These are phyloP conservation scores for Leccinum imitatum DNA, from an alignment of 768 basidiomycete species.

Conservation along the genomic window DNA sequence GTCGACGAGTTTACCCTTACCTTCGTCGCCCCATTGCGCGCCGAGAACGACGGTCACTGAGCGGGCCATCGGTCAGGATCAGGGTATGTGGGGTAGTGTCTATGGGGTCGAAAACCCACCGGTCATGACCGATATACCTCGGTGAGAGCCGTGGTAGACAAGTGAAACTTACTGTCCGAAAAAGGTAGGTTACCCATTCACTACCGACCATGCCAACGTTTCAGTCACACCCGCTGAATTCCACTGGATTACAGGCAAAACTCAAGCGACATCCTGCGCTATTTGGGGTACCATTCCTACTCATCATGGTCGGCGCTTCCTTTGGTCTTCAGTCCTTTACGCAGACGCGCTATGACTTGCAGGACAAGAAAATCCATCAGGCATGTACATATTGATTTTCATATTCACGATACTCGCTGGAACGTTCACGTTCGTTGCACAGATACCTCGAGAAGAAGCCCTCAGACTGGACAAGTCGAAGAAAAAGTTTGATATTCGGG, in stretches of 20 bases:
- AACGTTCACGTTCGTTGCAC: neutral
- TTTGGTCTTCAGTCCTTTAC: slow-evolving; percentile 83
- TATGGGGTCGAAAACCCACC: slow-evolving; percentile 15
- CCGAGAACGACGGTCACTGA: slow-evolving; percentile 77
- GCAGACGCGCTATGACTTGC: slow-evolving; percentile 87
- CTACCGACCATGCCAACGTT: slow-evolving; percentile 49
- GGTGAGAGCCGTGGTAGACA: slow-evolving; percentile 14
- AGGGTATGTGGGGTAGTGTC: neutral
- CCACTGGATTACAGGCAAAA: slow-evolving; percentile 30
- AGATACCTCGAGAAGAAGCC: slow-evolving; percentile 80
- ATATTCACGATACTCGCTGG: neutral
- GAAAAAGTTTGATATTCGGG: slow-evolving; percentile 88
- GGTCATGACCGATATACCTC: slow-evolving; percentile 19
- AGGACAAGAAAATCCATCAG: slow-evolving; percentile 75
- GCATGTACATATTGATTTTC: slow-evolving; percentile 35
- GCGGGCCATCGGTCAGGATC: slow-evolving; percentile 1
- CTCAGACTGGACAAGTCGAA: slow-evolving; percentile 65
- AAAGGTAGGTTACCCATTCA: slow-evolving; percentile 12
- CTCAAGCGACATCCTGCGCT: slow-evolving; percentile 63
- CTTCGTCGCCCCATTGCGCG: slow-evolving; percentile 91
- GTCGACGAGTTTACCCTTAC: slow-evolving; percentile 96
- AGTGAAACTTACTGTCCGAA: slow-evolving; percentile 6
- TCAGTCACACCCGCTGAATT: slow-evolving; percentile 40
- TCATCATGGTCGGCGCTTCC: slow-evolving; percentile 83
- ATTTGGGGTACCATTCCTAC: slow-evolving; percentile 86